Evolutionary conservation across 179 eudicot genomes (phyloP), one percentile per base, ranked within the genome.

Genomic region (Patellifolia procumbens): DNA sequence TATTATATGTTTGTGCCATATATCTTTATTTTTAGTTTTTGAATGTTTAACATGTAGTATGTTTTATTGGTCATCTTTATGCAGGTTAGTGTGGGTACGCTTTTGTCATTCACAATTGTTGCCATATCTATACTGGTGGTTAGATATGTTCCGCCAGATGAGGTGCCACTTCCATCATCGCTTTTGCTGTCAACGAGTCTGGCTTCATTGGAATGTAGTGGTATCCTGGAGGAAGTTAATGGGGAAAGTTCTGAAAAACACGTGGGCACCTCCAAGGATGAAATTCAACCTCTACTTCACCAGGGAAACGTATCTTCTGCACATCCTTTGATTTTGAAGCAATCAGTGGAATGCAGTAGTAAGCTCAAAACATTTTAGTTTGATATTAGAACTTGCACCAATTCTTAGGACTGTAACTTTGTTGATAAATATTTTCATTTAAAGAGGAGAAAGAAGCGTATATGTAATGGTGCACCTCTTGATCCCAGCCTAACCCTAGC

Each of bases 31-130:
- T 74, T 62, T 42, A 68, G 59, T 65, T 64, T 12, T 59, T 20
- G 65, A 12, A 43, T 24, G 68, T 55, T n/a, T 34, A 58, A 32
- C 34, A 68, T 58, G 46, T 29, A 35, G 55, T 20, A 16, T 35
- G 67, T 42, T 62, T 13, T 61, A 37, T 46, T 53, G 42, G 49
- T 72, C 48, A 5, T 34, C 58, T 45, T 75, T 34, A 5, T 84
- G 73, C 91, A 94, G 98, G 98, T 94, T 73, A 94, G 98, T 74
- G 92, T 94, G 71, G 98, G 97, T 64, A 89, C 98, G 32, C 98
- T 94, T 82, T 88, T 94, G 79, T 96, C 98, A 7, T 94, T 92
- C 86, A 92, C 97, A 0, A 88, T 92, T 90, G 98, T 94, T 29
- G 89, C 98, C 63, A 81, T 94, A 76, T 94, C 91, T n/a, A 88